Percentiles rank a stretch among this genome's conserved stretches.
Conservation (phyloP, 352 stramenopile species). For the Globisporangium iwayamae region DNA sequence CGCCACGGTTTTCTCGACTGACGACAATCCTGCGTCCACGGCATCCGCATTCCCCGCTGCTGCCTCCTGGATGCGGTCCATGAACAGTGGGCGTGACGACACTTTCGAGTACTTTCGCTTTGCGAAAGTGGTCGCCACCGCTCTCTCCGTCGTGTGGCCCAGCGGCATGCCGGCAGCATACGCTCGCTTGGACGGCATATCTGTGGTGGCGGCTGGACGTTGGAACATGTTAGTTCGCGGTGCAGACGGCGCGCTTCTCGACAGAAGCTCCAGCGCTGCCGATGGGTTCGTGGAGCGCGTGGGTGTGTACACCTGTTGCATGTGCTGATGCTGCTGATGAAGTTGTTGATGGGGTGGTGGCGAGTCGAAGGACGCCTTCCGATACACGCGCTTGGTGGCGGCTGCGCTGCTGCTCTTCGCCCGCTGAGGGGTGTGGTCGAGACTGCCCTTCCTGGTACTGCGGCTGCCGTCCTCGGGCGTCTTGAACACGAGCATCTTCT, state of each 20-base stretch:
- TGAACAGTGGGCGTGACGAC: slow-evolving; percentile 30
- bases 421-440: slow-evolving; percentile 6
- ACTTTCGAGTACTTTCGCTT: slow-evolving; percentile 43
- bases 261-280: slow-evolving; percentile 48
- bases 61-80: slow-evolving; percentile 34
- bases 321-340: neutral
- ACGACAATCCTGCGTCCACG: slow-evolving; percentile 20
- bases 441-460: neutral
- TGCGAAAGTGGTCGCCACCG: slow-evolving; percentile 20
- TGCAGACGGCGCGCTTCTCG: slow-evolving; percentile 44
- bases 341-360: slow-evolving; percentile 8
- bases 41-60: neutral
- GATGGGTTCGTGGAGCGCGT: slow-evolving; percentile 5
- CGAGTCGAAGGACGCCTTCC: slow-evolving; percentile 23
- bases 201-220: neutral
- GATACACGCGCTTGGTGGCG: slow-evolving; percentile 19
- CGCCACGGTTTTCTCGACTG: slow-evolving; percentile 33
- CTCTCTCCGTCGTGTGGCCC: neutral
- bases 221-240: slow-evolving; percentile 7
- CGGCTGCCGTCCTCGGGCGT: slow-evolving; percentile 5
- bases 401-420: slow-evolving; percentile 5
- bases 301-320: slow-evolving; percentile 3
- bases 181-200: slow-evolving; percentile 28
- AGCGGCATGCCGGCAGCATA: slow-evolving; percentile 12
- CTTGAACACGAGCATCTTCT: slow-evolving; percentile 66